Percentiles rank a stretch among this genome's conserved stretches.
Evolutionary conservation across 2,329 filamentous ascomycete species (phyloP).

Genomic region (Microcyclospora tardicrescens): DNA sequence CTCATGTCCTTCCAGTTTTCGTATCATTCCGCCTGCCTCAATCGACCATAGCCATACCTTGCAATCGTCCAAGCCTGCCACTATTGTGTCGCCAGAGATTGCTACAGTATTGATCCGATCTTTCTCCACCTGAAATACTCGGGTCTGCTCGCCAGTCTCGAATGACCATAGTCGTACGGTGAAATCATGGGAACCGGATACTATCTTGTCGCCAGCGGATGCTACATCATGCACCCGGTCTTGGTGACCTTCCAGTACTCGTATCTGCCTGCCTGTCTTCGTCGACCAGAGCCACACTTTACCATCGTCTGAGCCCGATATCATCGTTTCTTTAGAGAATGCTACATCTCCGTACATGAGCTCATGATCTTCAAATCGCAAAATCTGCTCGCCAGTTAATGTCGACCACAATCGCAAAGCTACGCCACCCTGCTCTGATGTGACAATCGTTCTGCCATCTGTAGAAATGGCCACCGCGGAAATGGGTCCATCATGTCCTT

Average conservation of each 20-base stretch:
- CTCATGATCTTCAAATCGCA: too few species aligned
- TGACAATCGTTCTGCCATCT: too few species aligned
- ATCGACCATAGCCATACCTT: constrained; percentile 10
- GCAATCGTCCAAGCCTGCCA: constrained; percentile 1
- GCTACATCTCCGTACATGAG: too few species aligned
- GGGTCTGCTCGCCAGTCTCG: constrained; percentile 3
- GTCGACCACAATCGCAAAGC: too few species aligned
- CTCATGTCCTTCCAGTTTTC: constrained; percentile 14
- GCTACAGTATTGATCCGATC: not conserved
- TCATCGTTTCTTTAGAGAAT: constrained; percentile 9
- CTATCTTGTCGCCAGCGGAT: not conserved
- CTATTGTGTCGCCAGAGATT: constrained; percentile 1
- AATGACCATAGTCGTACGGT: constrained; percentile 2
- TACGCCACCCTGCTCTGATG: too few species aligned
- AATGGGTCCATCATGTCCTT: constrained; percentile 10
- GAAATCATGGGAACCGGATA: not conserved
- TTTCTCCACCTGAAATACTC: not conserved
- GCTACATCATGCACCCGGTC: not conserved
- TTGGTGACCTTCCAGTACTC: not conserved
- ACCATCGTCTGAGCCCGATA: constrained; percentile 7
- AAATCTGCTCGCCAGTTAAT: too few species aligned
- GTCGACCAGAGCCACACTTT: constrained; percentile 10
- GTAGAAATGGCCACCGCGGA: constrained; percentile 9
- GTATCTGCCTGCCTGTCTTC: not conserved
- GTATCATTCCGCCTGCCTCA: constrained; percentile 2